These are phyloP conservation scores for Datisca glomerata DNA, from an alignment of 306 rosid genomes.

Conservation along the genomic window DNA sequence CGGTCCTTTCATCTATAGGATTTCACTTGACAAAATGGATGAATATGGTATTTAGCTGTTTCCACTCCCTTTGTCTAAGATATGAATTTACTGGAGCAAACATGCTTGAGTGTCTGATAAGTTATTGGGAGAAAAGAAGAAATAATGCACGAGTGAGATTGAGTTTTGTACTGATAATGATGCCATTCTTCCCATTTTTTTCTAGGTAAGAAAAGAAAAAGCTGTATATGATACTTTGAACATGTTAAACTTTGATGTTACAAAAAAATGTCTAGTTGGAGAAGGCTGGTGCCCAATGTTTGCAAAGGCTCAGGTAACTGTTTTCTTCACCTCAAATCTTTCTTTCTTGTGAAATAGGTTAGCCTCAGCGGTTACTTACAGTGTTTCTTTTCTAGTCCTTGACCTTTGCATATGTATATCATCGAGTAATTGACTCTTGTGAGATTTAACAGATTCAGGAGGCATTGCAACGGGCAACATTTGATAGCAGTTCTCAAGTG, in stretches of 20 bases:
- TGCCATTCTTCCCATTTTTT: conserved; percentile 24
- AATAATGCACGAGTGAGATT: neutral
- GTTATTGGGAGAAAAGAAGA: conserved; percentile 6
- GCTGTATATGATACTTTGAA: conserved; percentile 92
- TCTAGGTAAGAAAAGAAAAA: conserved; percentile 95
- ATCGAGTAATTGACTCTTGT: conserved; percentile 6
- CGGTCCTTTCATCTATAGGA: conserved; percentile 68
- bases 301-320: conserved; percentile 69
- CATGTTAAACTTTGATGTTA: conserved; percentile 94
- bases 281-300: conserved; percentile 98
- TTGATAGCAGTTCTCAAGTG: conserved; percentile 94
- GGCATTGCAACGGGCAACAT: conserved; percentile 92
- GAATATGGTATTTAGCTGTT: conserved; percentile 42
- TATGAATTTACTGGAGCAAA: conserved; percentile 8
- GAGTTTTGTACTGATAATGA: conserved; percentile 15
- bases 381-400: neutral
- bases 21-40: conserved; percentile 79
- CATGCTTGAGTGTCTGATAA: no score
- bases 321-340: neutral
- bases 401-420: conserved; percentile 5
- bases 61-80: conserved; percentile 11
- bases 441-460: conserved; percentile 65
- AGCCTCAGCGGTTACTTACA: conserved; percentile 3
- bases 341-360: neutral
- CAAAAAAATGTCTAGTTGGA: conserved; percentile 97